Evolutionary conservation across 2,329 filamentous ascomycete species (phyloP).

Genomic region (Diaporthe eres): DNA sequence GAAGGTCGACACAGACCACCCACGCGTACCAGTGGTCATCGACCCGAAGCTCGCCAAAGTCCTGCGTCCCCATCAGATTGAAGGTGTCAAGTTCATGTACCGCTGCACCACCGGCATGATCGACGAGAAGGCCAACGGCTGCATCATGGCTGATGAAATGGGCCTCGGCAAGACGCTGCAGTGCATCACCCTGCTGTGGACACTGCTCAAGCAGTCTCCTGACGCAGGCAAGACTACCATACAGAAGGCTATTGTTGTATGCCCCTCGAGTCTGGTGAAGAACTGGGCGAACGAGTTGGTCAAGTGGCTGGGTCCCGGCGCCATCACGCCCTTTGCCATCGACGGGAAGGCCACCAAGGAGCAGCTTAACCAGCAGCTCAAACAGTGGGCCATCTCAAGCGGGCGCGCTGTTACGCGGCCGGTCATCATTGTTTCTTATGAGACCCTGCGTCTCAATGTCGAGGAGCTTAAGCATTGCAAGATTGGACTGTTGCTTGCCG

Average conservation of each 20-base stretch:
- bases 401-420: conserved; percentile 92
- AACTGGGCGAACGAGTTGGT: conserved; percentile 98
- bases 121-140: conserved; percentile 92
- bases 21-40: conserved; percentile 96
- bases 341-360: conserved; percentile 97
- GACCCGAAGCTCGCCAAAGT: conserved; percentile 92
- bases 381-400: conserved; percentile 93
- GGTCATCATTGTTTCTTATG: conserved; percentile 97
- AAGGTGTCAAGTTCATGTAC: conserved; percentile 98
- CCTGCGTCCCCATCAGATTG: conserved; percentile 94
- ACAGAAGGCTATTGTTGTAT: conserved; percentile 96
- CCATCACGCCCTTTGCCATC: conserved; percentile 93
- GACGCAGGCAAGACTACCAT: conserved; percentile 95
- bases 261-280: conserved; percentile 93
- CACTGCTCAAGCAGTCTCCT: conserved; percentile 92
- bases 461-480: conserved; percentile 90
- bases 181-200: conserved; percentile 98
- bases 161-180: conserved; percentile 97
- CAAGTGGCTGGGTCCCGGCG: conserved; percentile 96
- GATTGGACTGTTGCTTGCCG: conserved; percentile 93
- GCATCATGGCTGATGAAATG: conserved; percentile 99
- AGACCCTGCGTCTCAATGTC: conserved; percentile 91
- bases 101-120: conserved; percentile 95
- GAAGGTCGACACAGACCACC: conserved; percentile 82
- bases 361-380: conserved; percentile 88